Base-by-base conservation (phyloP, 1,284 basidiomycete species). In the Phellinidium pouzarii region DNA sequence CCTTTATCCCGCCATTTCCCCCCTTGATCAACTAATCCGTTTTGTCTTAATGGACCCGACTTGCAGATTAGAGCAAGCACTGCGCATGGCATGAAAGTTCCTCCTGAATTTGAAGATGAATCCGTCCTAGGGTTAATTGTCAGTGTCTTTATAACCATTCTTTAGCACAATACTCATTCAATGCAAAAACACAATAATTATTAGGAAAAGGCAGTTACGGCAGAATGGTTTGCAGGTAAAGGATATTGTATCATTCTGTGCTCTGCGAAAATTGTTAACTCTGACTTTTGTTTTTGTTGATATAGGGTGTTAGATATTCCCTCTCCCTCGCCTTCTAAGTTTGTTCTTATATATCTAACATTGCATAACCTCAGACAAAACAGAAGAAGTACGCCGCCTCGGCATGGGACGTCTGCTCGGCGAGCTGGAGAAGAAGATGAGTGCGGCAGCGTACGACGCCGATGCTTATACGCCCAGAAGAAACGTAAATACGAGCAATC, bases 161-260 rank as follows among this genome's bases (percentile, higher is more conserved):
- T 17, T 6, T 36, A 14, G 20, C 42, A 22, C 3, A 2, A 9
- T n/a, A 44, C 38, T 53, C 19, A n/a, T 23, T 47, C 20, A 56
- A 40, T 57, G 51, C 29, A 11, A 20, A 19, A 9, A 29, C 44
- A 42, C 46, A n/a, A n/a, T n/a, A n/a, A n/a, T n/a, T n/a, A n/a
- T 22, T 48, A 89, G 81, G 89, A 91, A 68, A 72, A 73, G 48
- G 87, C 87, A 17, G 78, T 89, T 6, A 77, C 85, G 25, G 77
- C 75, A 45, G 88, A 92, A 67, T 91, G 88, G 88, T 91, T 89
- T 64, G 73, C 79, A 68, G 80, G 85, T 67, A 67, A 38, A 37
- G 44, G 25, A 38, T 1, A 4, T 8, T 36, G 58, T 57, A 41
- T 23, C 34, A 4, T 20, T 36, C 44, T 44, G 41, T 40, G 40